Percentiles rank a stretch among this genome's conserved stretches.
Evolutionary conservation across 140 eudicot species (phyloP).

Genomic region (Anethum foeniculum): DNA sequence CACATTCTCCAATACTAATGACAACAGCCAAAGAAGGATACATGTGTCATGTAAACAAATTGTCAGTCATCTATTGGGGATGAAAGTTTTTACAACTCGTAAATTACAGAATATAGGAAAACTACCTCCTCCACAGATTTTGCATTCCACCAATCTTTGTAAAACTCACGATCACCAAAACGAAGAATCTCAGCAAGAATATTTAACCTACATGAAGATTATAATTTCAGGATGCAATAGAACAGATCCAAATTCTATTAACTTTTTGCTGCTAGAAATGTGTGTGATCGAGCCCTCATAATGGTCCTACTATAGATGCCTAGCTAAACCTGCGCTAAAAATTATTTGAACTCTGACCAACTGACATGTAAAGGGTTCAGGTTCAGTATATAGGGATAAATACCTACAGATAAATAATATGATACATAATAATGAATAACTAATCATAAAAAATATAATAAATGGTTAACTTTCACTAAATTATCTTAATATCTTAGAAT

Average conservation of each 20-base stretch:
- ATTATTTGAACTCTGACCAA: background rate
- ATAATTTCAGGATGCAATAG: slow-evolving; percentile 17
- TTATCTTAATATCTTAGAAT: background rate
- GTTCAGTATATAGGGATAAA: background rate
- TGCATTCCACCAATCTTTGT: slow-evolving; percentile 99
- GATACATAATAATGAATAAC: background rate
- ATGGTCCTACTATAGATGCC: background rate
- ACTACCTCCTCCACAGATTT: slow-evolving; percentile 83
- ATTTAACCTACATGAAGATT: slow-evolving; percentile 53
- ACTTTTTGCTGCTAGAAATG: background rate
- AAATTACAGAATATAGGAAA: background rate
- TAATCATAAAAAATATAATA: background rate
- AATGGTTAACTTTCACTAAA: background rate
- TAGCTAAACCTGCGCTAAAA: background rate
- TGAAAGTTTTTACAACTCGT: background rate
- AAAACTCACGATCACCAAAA: slow-evolving; percentile 97
- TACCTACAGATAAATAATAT: background rate
- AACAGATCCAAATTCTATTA: background rate
- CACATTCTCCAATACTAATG: slow-evolving; percentile 95
- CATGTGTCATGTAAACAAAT: background rate
- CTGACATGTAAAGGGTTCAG: background rate
- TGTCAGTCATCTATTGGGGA: slow-evolving; percentile 14
- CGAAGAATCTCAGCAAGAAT: slow-evolving; percentile 94
- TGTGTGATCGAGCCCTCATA: background rate
- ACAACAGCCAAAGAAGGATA: slow-evolving; percentile 21